Percentiles rank a stretch among this genome's conserved stretches.
phyloP scores from a whole-genome alignment of 2,329 filamentous ascomycete genomes.

The Cercospora sesami region DNA sequence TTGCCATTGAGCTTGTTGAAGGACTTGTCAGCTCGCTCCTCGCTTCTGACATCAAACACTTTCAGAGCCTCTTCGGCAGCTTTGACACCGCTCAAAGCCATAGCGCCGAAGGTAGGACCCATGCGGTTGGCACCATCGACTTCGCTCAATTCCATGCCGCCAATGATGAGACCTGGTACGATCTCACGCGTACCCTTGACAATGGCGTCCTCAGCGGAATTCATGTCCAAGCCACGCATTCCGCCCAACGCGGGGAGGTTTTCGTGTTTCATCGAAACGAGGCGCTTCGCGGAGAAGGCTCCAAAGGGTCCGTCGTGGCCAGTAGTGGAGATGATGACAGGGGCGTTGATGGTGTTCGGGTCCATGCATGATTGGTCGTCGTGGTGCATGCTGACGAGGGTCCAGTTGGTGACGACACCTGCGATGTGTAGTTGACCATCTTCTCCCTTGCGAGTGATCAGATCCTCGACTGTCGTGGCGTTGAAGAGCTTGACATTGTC shows the following conservation, averaged over 20 bases:
- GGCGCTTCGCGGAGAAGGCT: slow-evolving; percentile 85
- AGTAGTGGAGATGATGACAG: slow-evolving; percentile 83
- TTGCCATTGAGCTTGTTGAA: not conserved
- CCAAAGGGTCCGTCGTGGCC: slow-evolving; percentile 89
- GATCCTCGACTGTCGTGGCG: slow-evolving; percentile 85
- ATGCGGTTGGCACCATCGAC: slow-evolving; percentile 73
- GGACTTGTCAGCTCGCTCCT: slow-evolving; percentile 63
- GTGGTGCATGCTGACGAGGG: slow-evolving; percentile 67
- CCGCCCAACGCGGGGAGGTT: slow-evolving; percentile 79
- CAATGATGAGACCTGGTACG: slow-evolving; percentile 84
- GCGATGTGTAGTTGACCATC: slow-evolving; percentile 67
- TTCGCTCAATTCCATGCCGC: slow-evolving; percentile 90
- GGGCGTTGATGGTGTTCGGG: slow-evolving; percentile 93
- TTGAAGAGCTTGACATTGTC: slow-evolving; percentile 97
- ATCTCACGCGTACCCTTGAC: slow-evolving; percentile 89
- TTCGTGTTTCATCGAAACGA: slow-evolving; percentile 73
- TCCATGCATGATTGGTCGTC: slow-evolving; percentile 83
- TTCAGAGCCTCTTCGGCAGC: slow-evolving; percentile 82
- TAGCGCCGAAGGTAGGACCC: slow-evolving; percentile 86
- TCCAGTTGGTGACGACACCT: slow-evolving; percentile 96
- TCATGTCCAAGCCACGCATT: slow-evolving; percentile 94
- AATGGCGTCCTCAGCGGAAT: slow-evolving; percentile 85
- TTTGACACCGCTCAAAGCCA: slow-evolving; percentile 85
- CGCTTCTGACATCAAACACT: slow-evolving; percentile 75
- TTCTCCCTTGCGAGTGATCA: slow-evolving; percentile 72